Evolutionary conservation across 2,329 filamentous ascomycete genomes (phyloP).

Genomic region (Ceratocystis papillata): DNA sequence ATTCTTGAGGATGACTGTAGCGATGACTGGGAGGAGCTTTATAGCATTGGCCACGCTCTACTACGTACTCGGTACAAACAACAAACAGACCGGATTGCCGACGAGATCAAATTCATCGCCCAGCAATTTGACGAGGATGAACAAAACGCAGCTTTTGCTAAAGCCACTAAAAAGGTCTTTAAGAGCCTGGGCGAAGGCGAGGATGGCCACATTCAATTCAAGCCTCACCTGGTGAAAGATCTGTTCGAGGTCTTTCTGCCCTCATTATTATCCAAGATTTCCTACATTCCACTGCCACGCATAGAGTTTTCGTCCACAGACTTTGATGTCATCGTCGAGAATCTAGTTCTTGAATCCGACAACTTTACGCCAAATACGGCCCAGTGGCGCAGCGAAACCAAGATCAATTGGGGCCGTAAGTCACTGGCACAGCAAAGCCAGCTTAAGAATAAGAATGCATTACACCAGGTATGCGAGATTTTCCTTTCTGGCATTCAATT

Average conservation of each 20-base stretch:
- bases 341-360: conserved; percentile 88
- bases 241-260: conserved; percentile 79
- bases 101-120: conserved; percentile 82
- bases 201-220: conserved; percentile 76
- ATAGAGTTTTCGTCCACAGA: conserved; percentile 82
- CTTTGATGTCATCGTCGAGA: conserved; percentile 85
- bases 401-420: conserved; percentile 91
- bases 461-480: conserved; percentile 34
- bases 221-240: conserved; percentile 85
- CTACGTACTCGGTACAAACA: conserved; percentile 77
- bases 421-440: conserved; percentile 67
- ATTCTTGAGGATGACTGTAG: conserved; percentile 73
- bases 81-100: conserved; percentile 75
- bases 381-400: conserved; percentile 84
- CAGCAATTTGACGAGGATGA: conserved; percentile 83
- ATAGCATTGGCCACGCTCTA: conserved; percentile 75
- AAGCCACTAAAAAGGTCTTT: conserved; percentile 74
- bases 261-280: conserved; percentile 66
- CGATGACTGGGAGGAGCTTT: conserved; percentile 70
- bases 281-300: conserved; percentile 84
- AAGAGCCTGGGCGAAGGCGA: conserved; percentile 74
- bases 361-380: conserved; percentile 91
- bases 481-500: conserved; percentile 84
- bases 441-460: conserved; percentile 59
- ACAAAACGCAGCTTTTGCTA: conserved; percentile 70